Base-by-base conservation (phyloP, 768 basidiomycete species). In the Leccinum variicolor region DNA sequence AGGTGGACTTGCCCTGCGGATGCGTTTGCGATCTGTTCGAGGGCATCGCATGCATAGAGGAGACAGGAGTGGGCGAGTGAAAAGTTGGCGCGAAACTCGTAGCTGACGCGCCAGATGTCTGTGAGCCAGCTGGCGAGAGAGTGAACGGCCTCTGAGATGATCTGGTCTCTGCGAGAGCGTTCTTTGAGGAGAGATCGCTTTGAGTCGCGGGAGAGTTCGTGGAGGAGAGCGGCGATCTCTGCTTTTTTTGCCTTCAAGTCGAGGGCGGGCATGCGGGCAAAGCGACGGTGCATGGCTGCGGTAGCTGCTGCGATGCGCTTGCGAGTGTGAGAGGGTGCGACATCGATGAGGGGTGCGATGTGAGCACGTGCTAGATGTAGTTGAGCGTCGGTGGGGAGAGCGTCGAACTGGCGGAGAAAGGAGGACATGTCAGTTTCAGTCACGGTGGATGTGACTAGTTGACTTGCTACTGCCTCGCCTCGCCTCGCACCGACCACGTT, bases 91-190 rank as follows among this genome's bases (percentile, higher is more conserved):
- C 78, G 73, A 61, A 84, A 79, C 59, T 89, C 86, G 61, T 81
- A 87, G 9, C 81, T 81, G 31, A 79, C 75, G 53, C 67, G 75
- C 87, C 87, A 89, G 34, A 89, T 81, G 60, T 84, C 79, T 65
- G 76, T 81, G 50, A 89, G 64, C 86, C 86, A 89, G n/a, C 65
- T 64, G 0, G 79, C 71, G 23, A 88, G 67, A 61, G 76, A 84
- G 49, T 83, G 77, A 9, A 86, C 71, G 7, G 81, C 77, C 66
- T 89, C 85, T 23, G 72, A 61, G 14, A 87, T 63, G 2, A 89
- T 74, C 58, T 85, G 83, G 19, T 81, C 79, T 28, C 79, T 76
- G 58, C 74, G 78, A 2, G 83, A 84, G 29, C 75, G 73, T 52
- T 85, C 85, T 52, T 76, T 80, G 60, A 84, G 71, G 55, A 81